Conservation (phyloP, 331 rosid species). For the Spiraea crenata region DNA sequence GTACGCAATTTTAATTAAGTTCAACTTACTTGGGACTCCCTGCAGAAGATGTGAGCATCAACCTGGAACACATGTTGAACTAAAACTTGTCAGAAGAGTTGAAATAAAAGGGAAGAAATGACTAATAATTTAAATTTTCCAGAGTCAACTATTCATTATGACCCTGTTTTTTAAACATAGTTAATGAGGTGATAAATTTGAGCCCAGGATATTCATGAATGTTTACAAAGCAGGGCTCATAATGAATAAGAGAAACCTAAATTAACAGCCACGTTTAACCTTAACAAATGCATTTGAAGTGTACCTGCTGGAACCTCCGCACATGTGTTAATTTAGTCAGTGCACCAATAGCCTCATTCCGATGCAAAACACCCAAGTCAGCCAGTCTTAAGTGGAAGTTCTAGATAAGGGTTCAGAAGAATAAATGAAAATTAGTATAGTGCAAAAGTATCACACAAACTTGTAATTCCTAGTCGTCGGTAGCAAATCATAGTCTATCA, state of each 20-base stretch:
- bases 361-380: constrained; percentile 97
- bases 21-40: constrained; percentile 81
- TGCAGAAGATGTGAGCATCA: constrained; percentile 97
- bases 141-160: too few relatives aligned
- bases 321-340: constrained; percentile 94
- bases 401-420: constrained; percentile 32
- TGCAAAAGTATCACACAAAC: not conserved
- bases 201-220: too few relatives aligned
- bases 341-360: constrained; percentile 99
- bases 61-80: constrained; percentile 55
- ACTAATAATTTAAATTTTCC: not conserved
- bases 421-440: constrained; percentile 8
- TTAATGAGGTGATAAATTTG: too few relatives aligned
- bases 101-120: not conserved
- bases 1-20: constrained; percentile 8
- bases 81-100: constrained; percentile 27
- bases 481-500: too few relatives aligned
- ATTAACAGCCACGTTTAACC: not conserved
- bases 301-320: constrained; percentile 97
- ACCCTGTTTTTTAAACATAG: too few relatives aligned
- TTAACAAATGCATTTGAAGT: not conserved
- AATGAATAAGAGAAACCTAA: too few relatives aligned
- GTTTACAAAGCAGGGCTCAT: too few relatives aligned
- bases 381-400: constrained; percentile 97
- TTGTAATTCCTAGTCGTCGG: not conserved